Conservation (phyloP, 495 filamentous ascomycete species). For the Penicillium diatomitis region DNA sequence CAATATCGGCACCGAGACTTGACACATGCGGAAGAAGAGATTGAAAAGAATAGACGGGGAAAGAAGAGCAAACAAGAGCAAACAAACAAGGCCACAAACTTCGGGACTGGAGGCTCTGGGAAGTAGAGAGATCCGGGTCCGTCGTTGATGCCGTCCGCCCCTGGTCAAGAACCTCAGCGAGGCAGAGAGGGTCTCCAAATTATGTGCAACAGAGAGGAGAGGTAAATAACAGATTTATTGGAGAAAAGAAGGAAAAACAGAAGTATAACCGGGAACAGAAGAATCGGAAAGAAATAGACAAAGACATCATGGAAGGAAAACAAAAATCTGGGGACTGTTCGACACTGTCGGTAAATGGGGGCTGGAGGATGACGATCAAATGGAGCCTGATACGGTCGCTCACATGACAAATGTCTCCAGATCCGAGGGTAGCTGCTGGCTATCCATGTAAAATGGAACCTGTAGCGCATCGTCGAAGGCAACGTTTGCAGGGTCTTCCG, state of each 20-base stretch:
- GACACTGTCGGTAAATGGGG: conserved; percentile 3
- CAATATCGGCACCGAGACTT: no score
- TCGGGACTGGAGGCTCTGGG: no score
- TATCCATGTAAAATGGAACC: conserved; percentile 29
- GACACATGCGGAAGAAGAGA: no score
- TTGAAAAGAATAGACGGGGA: no score
- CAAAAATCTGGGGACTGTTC: background rate
- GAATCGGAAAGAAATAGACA: background rate
- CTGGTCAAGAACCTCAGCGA: no score
- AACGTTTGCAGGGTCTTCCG: conserved; percentile 14
- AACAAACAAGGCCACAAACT: no score
- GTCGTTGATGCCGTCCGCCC: no score
- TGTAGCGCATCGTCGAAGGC: conserved; percentile 22
- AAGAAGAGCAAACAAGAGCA: no score
- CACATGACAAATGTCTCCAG: conserved; percentile 30
- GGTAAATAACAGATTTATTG: background rate
- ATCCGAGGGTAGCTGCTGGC: conserved; percentile 21
- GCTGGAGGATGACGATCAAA: background rate
- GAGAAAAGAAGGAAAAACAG: conserved; percentile 3
- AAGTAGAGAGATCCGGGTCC: no score
- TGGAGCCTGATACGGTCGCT: conserved; percentile 1
- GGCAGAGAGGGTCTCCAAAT: no score
- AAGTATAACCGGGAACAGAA: background rate
- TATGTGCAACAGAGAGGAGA: background rate
- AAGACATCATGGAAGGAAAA: background rate